A percentile compares a stretch with the other conserved stretches of the same genome.
phyloP scores from a whole-genome alignment of 352 stramenopile genomes.

The Pythium guiyangense region DNA sequence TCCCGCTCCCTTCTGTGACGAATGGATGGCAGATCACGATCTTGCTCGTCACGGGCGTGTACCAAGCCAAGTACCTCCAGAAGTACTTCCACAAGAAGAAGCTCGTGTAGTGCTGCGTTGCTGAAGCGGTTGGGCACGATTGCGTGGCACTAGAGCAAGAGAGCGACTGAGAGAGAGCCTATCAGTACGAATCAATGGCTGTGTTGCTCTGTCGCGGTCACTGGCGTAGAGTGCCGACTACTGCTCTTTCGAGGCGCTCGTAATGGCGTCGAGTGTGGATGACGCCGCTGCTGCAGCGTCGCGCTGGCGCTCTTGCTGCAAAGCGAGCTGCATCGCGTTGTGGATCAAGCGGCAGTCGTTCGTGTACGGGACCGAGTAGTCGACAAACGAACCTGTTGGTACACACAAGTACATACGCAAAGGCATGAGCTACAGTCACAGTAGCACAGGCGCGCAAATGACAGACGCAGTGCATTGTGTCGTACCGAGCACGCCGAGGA shows the following conservation, averaged over 20 bases:
- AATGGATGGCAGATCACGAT: conserved; percentile 44
- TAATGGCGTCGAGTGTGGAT: too few relatives aligned
- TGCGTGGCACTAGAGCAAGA: background rate
- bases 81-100: conserved; percentile 87
- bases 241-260: background rate
- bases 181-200: background rate
- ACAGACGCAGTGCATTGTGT: background rate
- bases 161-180: too few relatives aligned
- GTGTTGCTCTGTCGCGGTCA: too few relatives aligned
- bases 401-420: conserved; percentile 19
- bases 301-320: conserved; percentile 57
- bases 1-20: background rate
- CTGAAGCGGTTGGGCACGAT: background rate
- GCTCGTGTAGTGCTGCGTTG: conserved; percentile 40
- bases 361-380: conserved; percentile 84
- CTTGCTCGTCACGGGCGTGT: conserved; percentile 61
- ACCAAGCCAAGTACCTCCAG: conserved; percentile 77
- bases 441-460: background rate
- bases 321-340: conserved; percentile 65
- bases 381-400: conserved; percentile 81
- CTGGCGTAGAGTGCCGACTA: too few relatives aligned
- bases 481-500: conserved; percentile 68
- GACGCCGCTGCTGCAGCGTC: conserved; percentile 19
- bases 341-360: conserved; percentile 76
- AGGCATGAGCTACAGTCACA: background rate